Evolutionary conservation across 208 protist species (phyloP).

Genomic region (Acanthamoeba royreba): DNA sequence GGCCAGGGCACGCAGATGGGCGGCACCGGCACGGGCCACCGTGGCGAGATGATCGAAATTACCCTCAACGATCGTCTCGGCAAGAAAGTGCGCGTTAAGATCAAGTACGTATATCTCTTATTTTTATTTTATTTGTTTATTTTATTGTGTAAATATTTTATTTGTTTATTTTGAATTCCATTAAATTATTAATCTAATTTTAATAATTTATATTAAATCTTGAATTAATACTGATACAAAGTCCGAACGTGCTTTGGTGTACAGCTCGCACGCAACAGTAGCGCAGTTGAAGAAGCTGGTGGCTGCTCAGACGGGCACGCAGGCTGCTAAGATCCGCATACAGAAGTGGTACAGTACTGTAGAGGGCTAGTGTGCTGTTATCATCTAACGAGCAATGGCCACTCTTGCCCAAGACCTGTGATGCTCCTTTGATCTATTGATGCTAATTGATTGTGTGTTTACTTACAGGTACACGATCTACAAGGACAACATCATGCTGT

Average conservation of each 20-base stretch:
- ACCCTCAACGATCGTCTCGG: constrained; percentile 82
- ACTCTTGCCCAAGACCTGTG: too few relatives aligned
- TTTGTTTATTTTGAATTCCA: not conserved
- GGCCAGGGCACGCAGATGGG: not conserved
- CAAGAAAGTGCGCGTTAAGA: constrained; percentile 71
- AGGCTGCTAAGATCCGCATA: constrained; percentile 82
- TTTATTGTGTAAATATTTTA: not conserved
- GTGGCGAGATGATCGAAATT: constrained; percentile 77
- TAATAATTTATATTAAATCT: too few relatives aligned
- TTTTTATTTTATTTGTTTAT: constrained; percentile 72
- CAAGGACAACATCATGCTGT: constrained; percentile 84
- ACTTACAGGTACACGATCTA: constrained; percentile 73
- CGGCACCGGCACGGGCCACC: not conserved
- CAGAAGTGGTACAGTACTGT: constrained; percentile 74
- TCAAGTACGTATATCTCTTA: not conserved
- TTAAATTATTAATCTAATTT: too few relatives aligned
- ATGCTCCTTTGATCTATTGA: too few relatives aligned
- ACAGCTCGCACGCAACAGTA: constrained; percentile 80
- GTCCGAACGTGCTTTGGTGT: too few relatives aligned
- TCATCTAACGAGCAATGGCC: not conserved
- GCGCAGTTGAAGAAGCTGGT: constrained; percentile 84
- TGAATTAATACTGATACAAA: too few relatives aligned
- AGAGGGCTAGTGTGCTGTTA: too few relatives aligned
- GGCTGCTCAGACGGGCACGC: constrained; percentile 80
- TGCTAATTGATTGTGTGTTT: not conserved